Conservation (phyloP, 768 basidiomycete species). For the Cyclocybe cylindracea region DNA sequence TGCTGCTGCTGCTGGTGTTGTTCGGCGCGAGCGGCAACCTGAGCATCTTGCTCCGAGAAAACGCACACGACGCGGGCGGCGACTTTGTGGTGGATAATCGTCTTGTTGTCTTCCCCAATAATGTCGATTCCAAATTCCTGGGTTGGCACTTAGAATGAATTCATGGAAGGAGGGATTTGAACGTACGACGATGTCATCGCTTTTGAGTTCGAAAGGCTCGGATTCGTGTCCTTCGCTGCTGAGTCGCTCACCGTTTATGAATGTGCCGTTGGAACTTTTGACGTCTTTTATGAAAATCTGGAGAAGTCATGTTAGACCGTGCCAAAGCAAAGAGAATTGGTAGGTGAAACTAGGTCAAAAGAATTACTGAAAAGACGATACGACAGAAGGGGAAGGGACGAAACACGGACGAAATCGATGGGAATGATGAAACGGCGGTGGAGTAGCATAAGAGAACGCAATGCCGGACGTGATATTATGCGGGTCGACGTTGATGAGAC, state of each 20-base stretch:
- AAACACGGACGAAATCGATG: no score
- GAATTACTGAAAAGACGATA: constrained; percentile 6
- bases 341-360: not conserved
- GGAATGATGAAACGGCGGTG: no score
- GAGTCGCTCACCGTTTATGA: constrained; percentile 92
- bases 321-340: constrained; percentile 1
- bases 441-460: no score
- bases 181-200: constrained; percentile 90
- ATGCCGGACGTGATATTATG: no score
- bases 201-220: constrained; percentile 89
- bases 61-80: constrained; percentile 93
- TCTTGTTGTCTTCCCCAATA: constrained; percentile 96
- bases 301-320: constrained; percentile 9
- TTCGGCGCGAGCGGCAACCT: constrained; percentile 69
- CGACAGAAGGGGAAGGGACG: no score
- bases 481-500: no score
- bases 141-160: not conserved
- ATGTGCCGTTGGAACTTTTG: constrained; percentile 95
- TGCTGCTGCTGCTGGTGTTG: constrained; percentile 41
- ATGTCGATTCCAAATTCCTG: constrained; percentile 99
- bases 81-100: constrained; percentile 98
- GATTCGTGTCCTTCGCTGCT: constrained; percentile 86
- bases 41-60: constrained; percentile 83
- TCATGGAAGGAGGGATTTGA: constrained; percentile 2
- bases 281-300: constrained; percentile 96